These are phyloP conservation scores for Mucuna pruriens DNA, from an alignment of 306 rosid genomes.

Conservation along the genomic window DNA sequence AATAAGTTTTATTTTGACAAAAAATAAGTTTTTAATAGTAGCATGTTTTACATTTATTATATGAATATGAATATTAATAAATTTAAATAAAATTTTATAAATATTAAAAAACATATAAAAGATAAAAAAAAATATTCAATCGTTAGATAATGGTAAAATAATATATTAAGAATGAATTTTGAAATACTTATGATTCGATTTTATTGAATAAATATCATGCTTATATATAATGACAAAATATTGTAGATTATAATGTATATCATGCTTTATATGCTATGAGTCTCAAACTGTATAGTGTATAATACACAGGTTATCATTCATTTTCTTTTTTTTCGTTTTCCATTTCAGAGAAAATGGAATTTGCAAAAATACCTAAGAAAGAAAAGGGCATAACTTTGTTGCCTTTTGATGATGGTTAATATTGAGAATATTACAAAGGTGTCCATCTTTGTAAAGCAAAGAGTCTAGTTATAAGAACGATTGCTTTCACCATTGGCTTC, in stretches of 20 bases:
- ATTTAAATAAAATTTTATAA: not conserved
- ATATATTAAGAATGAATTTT: not conserved
- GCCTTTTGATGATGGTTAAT: slow-evolving; percentile 17
- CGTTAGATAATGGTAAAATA: too few relatives aligned
- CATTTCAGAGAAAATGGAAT: not conserved
- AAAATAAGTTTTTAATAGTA: not conserved
- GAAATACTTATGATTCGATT: not conserved
- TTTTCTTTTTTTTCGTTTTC: not conserved
- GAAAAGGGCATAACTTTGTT: not conserved
- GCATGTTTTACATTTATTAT: not conserved
- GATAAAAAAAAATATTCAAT: not conserved
- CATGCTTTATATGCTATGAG: not conserved
- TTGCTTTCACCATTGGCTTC: not conserved
- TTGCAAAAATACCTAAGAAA: slow-evolving; percentile 18
- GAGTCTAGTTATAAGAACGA: not conserved
- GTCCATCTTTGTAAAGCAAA: slow-evolving; percentile 11
- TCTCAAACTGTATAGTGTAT: not conserved
- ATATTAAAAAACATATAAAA: not conserved
- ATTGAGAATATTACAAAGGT: slow-evolving; percentile 27
- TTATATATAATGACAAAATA: not conserved
- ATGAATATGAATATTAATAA: not conserved
- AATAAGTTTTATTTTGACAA: not conserved
- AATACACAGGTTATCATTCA: not conserved
- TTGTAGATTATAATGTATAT: not conserved
- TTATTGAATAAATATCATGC: not conserved